Conservation (phyloP, 805 yeast genomes). For the Yarrowia keelungensis region DNA sequence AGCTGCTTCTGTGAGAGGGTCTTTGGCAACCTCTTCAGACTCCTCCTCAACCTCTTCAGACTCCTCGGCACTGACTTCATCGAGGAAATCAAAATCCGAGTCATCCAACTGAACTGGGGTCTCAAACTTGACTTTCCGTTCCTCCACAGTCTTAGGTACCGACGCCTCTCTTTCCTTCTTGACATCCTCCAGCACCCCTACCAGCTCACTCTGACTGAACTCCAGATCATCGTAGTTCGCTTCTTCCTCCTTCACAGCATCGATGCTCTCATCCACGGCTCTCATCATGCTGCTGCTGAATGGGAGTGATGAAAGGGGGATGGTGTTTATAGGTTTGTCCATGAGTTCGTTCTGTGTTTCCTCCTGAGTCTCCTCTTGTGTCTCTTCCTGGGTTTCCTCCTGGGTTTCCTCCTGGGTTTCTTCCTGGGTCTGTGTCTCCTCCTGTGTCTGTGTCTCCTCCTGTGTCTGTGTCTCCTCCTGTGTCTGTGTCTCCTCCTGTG, state of each 20-base stretch:
- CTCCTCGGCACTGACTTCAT: not conserved
- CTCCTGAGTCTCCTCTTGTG: not conserved
- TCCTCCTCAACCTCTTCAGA: too few relatives aligned
- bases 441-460: not conserved
- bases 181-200: not conserved
- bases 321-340: not conserved
- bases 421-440: not conserved
- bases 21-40: too few relatives aligned
- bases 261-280: constrained; percentile 28
- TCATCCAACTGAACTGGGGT: not conserved
- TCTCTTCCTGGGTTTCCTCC: not conserved
- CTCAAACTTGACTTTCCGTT: not conserved
- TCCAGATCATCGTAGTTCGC: not conserved
- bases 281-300: constrained; percentile 20
- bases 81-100: not conserved
- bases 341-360: too few relatives aligned
- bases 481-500: too few relatives aligned
- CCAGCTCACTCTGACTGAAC: constrained; percentile 12
- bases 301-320: not conserved
- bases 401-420: not conserved
- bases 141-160: too few relatives aligned
- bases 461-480: not conserved
- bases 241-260: not conserved
- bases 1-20: not conserved
- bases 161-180: too few relatives aligned